Conservation (phyloP, 1,284 basidiomycete genomes). For the Hemileia vastatrix region DNA sequence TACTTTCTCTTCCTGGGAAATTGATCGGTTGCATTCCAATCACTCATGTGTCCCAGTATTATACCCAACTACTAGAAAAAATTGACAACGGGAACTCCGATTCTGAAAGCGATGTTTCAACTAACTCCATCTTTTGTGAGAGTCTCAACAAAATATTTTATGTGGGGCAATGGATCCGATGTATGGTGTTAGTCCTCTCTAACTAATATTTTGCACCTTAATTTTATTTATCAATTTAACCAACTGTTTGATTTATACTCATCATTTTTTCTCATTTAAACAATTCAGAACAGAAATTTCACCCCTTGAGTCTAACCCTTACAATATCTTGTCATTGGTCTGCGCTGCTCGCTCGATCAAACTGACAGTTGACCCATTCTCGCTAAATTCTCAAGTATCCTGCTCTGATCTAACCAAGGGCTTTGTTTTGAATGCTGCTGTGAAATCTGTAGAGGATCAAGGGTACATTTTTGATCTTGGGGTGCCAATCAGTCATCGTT, state of each 20-base stretch:
- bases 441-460: slow-evolving; percentile 85
- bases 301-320: slow-evolving; percentile 36
- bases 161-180: slow-evolving; percentile 75
- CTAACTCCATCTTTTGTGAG: slow-evolving; percentile 49
- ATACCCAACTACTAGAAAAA: slow-evolving; percentile 56
- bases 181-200: slow-evolving; percentile 59
- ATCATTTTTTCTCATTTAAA: no score
- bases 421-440: slow-evolving; percentile 64
- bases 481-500: slow-evolving; percentile 50
- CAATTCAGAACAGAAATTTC: no score
- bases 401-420: slow-evolving; percentile 68
- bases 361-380: slow-evolving; percentile 70
- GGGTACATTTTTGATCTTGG: slow-evolving; percentile 86
- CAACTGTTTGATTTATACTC: slow-evolving; percentile 50
- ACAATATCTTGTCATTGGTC: no score
- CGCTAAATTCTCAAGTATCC: slow-evolving; percentile 71
- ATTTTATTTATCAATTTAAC: neutral
- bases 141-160: slow-evolving; percentile 62
- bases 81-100: slow-evolving; percentile 43
- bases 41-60: slow-evolving; percentile 76
- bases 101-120: slow-evolving; percentile 52
- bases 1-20: slow-evolving; percentile 90
- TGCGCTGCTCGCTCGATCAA: slow-evolving; percentile 71
- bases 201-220: slow-evolving; percentile 20
- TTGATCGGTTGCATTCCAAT: slow-evolving; percentile 90